Conservation (phyloP, 768 basidiomycete species). For the Steccherinum ochraceum region DNA sequence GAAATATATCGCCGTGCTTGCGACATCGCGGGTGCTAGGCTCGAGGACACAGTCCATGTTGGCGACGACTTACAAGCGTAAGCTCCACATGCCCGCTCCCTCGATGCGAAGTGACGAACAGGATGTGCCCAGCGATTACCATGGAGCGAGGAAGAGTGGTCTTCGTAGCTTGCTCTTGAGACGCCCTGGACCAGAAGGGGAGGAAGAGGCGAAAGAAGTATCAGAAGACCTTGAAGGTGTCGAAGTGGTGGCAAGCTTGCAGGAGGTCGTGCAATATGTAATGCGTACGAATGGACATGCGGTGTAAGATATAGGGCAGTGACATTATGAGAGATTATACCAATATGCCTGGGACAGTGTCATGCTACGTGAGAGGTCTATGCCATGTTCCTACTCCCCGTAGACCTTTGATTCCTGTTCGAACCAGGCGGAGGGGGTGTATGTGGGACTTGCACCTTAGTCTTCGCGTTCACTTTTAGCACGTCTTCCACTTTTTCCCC, state of each 20-base stretch:
- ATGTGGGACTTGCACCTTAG: not conserved
- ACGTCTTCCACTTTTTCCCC: constrained; percentile 71
- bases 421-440: too few relatives aligned
- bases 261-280: constrained; percentile 32
- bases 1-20: constrained; percentile 51
- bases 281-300: too few relatives aligned
- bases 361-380: too few relatives aligned
- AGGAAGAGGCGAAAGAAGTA: constrained; percentile 36
- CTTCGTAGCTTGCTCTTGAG: constrained; percentile 53
- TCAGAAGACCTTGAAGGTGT: constrained; percentile 36
- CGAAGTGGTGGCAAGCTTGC: constrained; percentile 30
- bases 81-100: too few relatives aligned
- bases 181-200: constrained; percentile 42
- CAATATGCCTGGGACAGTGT: too few relatives aligned
- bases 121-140: constrained; percentile 49
- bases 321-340: not conserved
- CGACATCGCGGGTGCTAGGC: constrained; percentile 25
- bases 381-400: too few relatives aligned
- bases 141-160: constrained; percentile 50
- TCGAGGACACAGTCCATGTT: constrained; percentile 55
- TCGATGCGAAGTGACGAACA: not conserved
- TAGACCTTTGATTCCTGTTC: too few relatives aligned
- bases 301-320: constrained; percentile 6
- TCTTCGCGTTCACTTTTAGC: constrained; percentile 30
- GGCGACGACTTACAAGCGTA: constrained; percentile 71